A percentile compares a stretch with the other conserved stretches of the same genome.
Evolutionary conservation across 73 alveolate species (phyloP).

Genomic region (Durusdinium trenchii): DNA sequence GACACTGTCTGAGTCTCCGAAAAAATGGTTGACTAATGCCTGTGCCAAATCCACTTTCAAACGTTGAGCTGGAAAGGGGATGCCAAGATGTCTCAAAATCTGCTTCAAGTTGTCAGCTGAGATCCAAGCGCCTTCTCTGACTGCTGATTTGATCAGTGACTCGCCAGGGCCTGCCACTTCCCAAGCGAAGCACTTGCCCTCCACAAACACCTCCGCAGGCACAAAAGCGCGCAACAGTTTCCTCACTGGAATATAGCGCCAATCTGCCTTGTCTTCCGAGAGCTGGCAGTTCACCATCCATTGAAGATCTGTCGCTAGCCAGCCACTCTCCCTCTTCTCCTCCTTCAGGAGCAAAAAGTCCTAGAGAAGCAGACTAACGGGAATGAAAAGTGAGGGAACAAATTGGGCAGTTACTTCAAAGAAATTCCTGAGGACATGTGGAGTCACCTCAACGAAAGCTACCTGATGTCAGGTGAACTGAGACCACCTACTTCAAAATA

Average conservation of each 20-base stretch:
- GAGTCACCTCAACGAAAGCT: neutral
- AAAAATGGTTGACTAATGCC: neutral
- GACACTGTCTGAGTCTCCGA: neutral
- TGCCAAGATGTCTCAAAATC: neutral
- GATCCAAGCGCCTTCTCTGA: neutral
- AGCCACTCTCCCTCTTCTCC: neutral
- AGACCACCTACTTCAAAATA: neutral
- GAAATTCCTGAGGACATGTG: neutral
- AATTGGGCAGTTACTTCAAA: neutral
- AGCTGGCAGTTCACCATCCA: neutral
- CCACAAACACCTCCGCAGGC: neutral
- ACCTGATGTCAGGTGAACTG: neutral
- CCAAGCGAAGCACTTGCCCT: neutral
- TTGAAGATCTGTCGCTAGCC: neutral
- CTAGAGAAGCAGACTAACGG: neutral
- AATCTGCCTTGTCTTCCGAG: neutral
- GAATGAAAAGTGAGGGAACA: neutral
- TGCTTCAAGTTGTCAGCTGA: neutral
- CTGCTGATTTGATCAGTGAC: neutral
- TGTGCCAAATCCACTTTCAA: neutral
- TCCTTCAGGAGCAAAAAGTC: neutral
- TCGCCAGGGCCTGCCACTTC: neutral
- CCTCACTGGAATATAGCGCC: neutral
- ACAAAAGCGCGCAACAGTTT: neutral
- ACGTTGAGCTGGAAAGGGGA: neutral